Conservation (phyloP, 2,329 filamentous ascomycete genomes). For the Sporothrix dimorphospora region DNA sequence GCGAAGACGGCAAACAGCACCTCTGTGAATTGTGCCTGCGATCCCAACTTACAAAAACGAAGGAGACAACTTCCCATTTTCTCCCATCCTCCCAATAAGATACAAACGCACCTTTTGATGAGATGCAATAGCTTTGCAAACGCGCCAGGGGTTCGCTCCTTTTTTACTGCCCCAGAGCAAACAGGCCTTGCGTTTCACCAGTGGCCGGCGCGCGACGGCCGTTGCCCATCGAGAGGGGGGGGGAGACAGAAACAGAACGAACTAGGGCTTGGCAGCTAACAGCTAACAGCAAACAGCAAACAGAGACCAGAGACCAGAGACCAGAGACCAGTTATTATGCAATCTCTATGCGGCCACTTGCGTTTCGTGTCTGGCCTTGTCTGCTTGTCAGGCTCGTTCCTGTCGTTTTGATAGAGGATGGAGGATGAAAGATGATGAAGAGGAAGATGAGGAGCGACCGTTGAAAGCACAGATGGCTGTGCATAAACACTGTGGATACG, state of each 20-base stretch:
- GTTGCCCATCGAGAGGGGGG: not conserved
- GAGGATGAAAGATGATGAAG: not conserved
- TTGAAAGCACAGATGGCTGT: conserved; percentile 11
- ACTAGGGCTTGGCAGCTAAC: not conserved
- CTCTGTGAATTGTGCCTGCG: too few species aligned
- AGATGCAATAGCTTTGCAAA: conserved; percentile 20
- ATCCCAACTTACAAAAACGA: not conserved
- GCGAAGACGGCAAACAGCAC: not conserved
- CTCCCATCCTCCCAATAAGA: not conserved
- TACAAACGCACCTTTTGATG: not conserved
- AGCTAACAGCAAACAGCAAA: not conserved
- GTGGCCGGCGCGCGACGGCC: not conserved
- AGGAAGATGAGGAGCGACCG: not conserved
- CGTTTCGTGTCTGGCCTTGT: not conserved
- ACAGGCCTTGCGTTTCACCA: conserved; percentile 19
- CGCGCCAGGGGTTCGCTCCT: conserved; percentile 4
- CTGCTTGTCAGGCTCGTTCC: not conserved
- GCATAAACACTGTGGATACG: conserved; percentile 21
- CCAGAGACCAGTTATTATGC: not conserved
- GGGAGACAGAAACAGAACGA: not conserved
- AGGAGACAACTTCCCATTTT: too few species aligned
- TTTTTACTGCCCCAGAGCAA: conserved; percentile 10
- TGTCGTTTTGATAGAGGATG: not conserved
- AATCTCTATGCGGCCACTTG: conserved; percentile 9
- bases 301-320: not conserved